These are phyloP conservation scores for Cordyceps farinosa DNA, from an alignment of 2,329 filamentous ascomycete species.

Conservation along the genomic window DNA sequence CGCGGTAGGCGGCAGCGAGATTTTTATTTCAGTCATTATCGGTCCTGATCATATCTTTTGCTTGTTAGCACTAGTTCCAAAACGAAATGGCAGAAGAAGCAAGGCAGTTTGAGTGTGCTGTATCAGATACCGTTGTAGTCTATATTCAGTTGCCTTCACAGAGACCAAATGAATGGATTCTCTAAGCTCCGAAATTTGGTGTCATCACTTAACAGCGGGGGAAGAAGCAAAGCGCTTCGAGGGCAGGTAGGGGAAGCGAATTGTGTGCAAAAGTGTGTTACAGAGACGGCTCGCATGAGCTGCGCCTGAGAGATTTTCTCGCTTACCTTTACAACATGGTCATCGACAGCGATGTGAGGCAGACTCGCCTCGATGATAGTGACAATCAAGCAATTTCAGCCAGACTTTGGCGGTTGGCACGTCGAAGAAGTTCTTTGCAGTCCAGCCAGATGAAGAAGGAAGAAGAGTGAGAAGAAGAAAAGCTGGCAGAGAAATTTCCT, in stretches of 20 bases:
- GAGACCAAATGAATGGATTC: conserved; percentile 57
- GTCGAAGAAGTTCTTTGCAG: background rate
- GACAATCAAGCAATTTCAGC: background rate
- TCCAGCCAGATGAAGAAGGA: background rate
- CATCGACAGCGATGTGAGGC: background rate
- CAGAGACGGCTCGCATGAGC: background rate
- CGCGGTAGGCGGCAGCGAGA: conserved; percentile 6
- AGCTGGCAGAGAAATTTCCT: conserved; percentile 10
- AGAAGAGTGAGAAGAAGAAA: background rate
- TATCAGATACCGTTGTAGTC: conserved; percentile 99
- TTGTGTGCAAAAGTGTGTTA: conserved; percentile 15
- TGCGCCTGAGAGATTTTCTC: background rate
- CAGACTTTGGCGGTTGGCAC: background rate
- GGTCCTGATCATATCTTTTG: background rate
- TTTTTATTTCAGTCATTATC: conserved; percentile 10
- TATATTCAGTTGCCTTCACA: conserved; percentile 63
- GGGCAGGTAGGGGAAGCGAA: conserved; percentile 23
- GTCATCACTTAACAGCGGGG: conserved; percentile 54
- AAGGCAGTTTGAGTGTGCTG: conserved; percentile 22
- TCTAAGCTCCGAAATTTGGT: conserved; percentile 53
- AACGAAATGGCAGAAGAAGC: background rate
- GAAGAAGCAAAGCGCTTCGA: conserved; percentile 17
- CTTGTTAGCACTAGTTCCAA: conserved; percentile 20
- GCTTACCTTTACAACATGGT: conserved; percentile 17
- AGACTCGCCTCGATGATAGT: background rate